Evolutionary conservation across 208 protist species (phyloP).

Genomic region (Lotmaria passim): DNA sequence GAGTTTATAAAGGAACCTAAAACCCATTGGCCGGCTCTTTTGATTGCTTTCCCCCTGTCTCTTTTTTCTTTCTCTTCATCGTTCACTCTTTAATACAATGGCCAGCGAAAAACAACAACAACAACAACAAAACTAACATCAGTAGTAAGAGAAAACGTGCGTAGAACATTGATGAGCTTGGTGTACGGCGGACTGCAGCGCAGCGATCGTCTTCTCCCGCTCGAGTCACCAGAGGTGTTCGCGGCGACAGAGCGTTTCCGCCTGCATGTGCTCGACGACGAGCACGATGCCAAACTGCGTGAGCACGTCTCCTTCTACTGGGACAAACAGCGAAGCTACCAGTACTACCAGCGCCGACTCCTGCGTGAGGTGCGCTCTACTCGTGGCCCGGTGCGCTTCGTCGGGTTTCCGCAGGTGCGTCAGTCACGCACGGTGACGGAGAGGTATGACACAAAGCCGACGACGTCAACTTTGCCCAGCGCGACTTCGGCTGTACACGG

Average conservation of each 20-base stretch:
- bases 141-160: not conserved
- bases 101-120: not conserved
- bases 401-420: conserved; percentile 50
- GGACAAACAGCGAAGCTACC: conserved; percentile 30
- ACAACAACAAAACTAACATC: not conserved
- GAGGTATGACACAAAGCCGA: not conserved
- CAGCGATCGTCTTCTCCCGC: conserved; percentile 60
- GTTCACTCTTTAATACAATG: no score
- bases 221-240: conserved; percentile 48
- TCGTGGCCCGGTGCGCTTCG: conserved; percentile 43
- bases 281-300: conserved; percentile 36
- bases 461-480: not conserved
- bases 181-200: conserved; percentile 46
- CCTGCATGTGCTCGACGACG: conserved; percentile 38
- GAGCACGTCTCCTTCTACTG: conserved; percentile 56
- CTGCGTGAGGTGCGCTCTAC: conserved; percentile 55
- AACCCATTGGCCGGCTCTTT: no score
- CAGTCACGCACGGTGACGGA: not conserved
- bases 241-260: conserved; percentile 34
- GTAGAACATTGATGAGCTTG: conserved; percentile 39
- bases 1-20: no score
- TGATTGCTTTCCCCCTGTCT: no score
- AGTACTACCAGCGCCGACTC: conserved; percentile 29
- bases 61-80: no score
- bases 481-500: not conserved